phyloP scores from a whole-genome alignment of 108 stramenopile genomes.

The Fistulifera solaris region DNA sequence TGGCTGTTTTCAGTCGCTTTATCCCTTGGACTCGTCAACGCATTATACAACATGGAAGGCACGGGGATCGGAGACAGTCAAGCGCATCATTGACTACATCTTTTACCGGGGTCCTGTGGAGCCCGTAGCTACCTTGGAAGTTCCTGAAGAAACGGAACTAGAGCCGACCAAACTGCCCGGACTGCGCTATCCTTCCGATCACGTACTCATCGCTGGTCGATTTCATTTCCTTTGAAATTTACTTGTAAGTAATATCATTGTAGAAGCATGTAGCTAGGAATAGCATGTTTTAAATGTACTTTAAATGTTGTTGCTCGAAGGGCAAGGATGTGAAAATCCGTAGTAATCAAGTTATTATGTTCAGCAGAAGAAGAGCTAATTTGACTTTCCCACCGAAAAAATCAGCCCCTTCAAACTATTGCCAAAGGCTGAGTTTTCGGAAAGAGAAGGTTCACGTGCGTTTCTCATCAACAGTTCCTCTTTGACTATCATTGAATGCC shows the following conservation, averaged over 20 bases:
- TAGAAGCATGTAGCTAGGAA: no score
- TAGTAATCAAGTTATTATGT: no score
- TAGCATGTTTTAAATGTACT: no score
- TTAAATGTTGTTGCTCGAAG: no score
- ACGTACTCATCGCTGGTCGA: conserved; percentile 36
- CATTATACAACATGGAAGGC: conserved; percentile 42
- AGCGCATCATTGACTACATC: conserved; percentile 47
- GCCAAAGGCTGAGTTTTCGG: no score
- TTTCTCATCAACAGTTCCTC: neutral
- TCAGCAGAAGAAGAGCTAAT: no score
- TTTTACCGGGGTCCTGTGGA: conserved; percentile 18
- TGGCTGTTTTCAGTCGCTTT: conserved; percentile 18
- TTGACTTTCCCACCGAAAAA: no score
- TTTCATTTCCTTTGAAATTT: conserved; percentile 16
- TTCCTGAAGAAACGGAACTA: conserved; percentile 21
- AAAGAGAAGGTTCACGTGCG: no score
- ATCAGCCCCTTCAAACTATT: no score
- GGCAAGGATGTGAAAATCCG: no score
- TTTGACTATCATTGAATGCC: conserved; percentile 19
- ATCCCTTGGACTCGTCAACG: conserved; percentile 14
- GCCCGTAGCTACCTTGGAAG: conserved; percentile 11
- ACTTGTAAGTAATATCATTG: neutral
- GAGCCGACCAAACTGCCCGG: conserved; percentile 22
- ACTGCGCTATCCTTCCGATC: conserved; percentile 41
- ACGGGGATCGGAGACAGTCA: conserved; percentile 20